phyloP scores from a whole-genome alignment of 192 early-diverging fungal species.

The Allomyces macrogynus region DNA sequence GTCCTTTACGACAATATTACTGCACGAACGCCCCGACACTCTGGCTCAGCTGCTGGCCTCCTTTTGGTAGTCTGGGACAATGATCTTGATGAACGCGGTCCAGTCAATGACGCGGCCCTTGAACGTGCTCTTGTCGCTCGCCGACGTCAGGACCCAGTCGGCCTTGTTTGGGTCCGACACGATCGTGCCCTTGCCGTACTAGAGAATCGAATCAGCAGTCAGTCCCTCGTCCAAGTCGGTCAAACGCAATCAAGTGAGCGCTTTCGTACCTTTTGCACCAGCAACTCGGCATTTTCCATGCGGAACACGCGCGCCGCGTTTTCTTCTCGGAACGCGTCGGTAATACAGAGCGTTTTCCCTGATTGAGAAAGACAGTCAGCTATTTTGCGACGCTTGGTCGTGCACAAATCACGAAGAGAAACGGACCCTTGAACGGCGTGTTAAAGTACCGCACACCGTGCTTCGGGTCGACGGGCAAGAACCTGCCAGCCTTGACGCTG shows the following conservation, averaged over 20 bases:
- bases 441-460: background rate
- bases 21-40: too few species aligned
- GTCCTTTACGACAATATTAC: too few species aligned
- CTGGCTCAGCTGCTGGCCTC: too few species aligned
- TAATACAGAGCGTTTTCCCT: background rate
- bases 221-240: too few species aligned
- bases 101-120: background rate
- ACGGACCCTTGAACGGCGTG: background rate
- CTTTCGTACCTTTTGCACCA: background rate
- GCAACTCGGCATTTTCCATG: background rate
- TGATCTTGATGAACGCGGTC: background rate
- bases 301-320: background rate
- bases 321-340: background rate
- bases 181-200: background rate
- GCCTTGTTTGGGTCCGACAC: background rate
- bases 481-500: background rate
- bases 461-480: background rate
- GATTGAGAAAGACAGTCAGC: background rate
- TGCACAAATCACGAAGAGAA: background rate
- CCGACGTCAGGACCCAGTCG: background rate
- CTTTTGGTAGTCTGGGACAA: background rate
- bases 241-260: too few species aligned
- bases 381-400: background rate
- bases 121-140: background rate
- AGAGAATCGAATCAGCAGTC: too few species aligned